phyloP scores from a whole-genome alignment of 805 yeast genomes.

The Teunomyces pallodes region DNA sequence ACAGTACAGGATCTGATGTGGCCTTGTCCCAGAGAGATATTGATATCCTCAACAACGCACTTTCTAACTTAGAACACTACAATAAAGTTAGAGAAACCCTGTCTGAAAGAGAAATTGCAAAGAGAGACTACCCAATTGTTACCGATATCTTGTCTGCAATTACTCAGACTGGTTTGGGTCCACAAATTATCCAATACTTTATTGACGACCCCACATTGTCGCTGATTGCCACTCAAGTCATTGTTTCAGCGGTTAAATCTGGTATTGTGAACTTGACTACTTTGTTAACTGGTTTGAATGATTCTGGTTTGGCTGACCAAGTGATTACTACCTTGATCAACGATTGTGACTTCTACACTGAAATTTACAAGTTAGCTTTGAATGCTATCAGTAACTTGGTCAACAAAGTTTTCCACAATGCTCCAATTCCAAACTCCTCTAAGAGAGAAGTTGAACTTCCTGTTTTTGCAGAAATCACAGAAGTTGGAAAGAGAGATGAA shows the following conservation, averaged over 20 bases:
- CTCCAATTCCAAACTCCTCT: background rate
- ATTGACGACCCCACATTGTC: constrained; percentile 31
- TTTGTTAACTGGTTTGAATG: constrained; percentile 37
- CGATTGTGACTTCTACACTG: constrained; percentile 39
- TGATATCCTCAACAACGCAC: constrained; percentile 22
- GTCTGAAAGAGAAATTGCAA: constrained; percentile 21
- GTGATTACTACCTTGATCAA: constrained; percentile 34
- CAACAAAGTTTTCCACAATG: background rate
- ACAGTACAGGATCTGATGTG: constrained; percentile 9
- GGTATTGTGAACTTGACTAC: constrained; percentile 34
- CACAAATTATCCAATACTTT: constrained; percentile 31
- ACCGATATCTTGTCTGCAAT: constrained; percentile 39
- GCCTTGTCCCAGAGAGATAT: constrained; percentile 20
- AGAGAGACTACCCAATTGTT: constrained; percentile 39
- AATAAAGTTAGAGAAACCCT: constrained; percentile 28
- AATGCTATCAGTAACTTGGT: constrained; percentile 30
- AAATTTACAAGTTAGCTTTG: constrained; percentile 36
- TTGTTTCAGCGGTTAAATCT: constrained; percentile 27
- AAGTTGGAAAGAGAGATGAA: constrained; percentile 7
- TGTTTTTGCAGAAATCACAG: background rate
- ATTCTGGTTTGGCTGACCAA: constrained; percentile 40
- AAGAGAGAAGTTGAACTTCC: constrained; percentile 19
- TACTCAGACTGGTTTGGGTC: constrained; percentile 36
- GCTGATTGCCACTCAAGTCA: constrained; percentile 26
- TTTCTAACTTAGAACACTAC: constrained; percentile 27